Conservation (phyloP, 805 yeast genomes). For the Candida sithepensis region DNA sequence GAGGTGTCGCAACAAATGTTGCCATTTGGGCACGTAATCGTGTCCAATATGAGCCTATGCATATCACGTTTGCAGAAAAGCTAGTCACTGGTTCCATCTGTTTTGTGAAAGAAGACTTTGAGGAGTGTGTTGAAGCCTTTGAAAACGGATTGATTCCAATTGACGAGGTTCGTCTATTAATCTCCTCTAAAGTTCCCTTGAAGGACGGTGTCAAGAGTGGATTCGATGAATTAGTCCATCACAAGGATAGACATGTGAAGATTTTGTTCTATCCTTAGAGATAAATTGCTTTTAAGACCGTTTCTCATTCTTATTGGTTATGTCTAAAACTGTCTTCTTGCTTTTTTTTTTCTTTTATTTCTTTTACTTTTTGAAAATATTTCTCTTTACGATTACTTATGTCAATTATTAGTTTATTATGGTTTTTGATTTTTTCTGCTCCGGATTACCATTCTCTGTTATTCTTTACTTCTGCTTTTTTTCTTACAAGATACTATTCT, state of each 20-base stretch:
- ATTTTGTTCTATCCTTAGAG: constrained; percentile 37
- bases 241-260: constrained; percentile 45
- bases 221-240: constrained; percentile 37
- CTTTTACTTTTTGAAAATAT: too few relatives aligned
- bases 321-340: not conserved
- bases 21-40: constrained; percentile 49
- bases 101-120: constrained; percentile 40
- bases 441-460: too few relatives aligned
- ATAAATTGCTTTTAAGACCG: not conserved
- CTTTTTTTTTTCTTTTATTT: too few relatives aligned
- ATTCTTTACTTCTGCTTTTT: too few relatives aligned
- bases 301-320: not conserved
- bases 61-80: constrained; percentile 40
- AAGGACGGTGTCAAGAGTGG: constrained; percentile 41
- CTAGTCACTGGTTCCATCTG: constrained; percentile 43
- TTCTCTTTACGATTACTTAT: too few relatives aligned
- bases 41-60: constrained; percentile 43
- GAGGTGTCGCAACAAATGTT: constrained; percentile 44
- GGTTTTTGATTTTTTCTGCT: too few relatives aligned
- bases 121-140: constrained; percentile 39
- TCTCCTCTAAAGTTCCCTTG: constrained; percentile 37
- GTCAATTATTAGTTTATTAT: too few relatives aligned
- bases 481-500: too few relatives aligned
- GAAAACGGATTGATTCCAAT: constrained; percentile 34
- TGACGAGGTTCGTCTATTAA: constrained; percentile 33